Evolutionary conservation across 2,329 filamentous ascomycete genomes (phyloP).

Genomic region (Mycosphaerella arachidis): DNA sequence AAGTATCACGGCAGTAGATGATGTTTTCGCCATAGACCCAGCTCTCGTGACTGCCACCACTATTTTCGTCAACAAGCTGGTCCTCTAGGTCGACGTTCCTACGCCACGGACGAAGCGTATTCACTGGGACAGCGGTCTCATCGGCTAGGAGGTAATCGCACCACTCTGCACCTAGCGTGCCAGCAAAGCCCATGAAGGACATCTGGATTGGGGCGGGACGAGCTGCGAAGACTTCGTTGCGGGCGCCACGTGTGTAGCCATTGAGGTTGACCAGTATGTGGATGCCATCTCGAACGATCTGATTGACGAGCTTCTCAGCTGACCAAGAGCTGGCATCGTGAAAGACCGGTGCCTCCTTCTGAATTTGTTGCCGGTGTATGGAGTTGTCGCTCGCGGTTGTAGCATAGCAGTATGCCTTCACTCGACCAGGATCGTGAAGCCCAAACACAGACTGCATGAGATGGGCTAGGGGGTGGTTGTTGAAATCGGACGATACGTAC

Average conservation of each 20-base stretch:
- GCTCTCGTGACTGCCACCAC: constrained; percentile 58
- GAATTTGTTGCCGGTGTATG: constrained; percentile 84
- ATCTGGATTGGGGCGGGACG: constrained; percentile 94
- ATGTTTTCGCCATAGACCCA: constrained; percentile 98
- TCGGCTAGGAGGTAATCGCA: constrained; percentile 96
- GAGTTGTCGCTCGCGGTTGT: constrained; percentile 90
- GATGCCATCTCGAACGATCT: constrained; percentile 82
- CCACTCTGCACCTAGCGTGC: constrained; percentile 94
- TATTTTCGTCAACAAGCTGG: constrained; percentile 57
- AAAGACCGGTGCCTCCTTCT: constrained; percentile 86
- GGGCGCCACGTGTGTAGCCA: constrained; percentile 92
- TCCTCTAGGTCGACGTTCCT: constrained; percentile 72
- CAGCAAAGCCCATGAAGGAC: constrained; percentile 99
- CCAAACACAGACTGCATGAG: constrained; percentile 99
- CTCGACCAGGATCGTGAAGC: constrained; percentile 68
- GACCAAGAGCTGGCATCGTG: constrained; percentile 83
- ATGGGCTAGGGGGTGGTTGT: constrained; percentile 94
- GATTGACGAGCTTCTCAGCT: constrained; percentile 74
- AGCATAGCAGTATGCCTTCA: constrained; percentile 89
- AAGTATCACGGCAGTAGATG: constrained; percentile 88
- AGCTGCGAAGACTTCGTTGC: constrained; percentile 95
- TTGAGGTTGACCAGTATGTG: constrained; percentile 98
- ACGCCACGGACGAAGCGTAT: constrained; percentile 75
- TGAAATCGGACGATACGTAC: constrained; percentile 97
- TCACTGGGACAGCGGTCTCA: constrained; percentile 73